Conservation (phyloP, 495 filamentous ascomycete species). For the Penicillium daleae region DNA sequence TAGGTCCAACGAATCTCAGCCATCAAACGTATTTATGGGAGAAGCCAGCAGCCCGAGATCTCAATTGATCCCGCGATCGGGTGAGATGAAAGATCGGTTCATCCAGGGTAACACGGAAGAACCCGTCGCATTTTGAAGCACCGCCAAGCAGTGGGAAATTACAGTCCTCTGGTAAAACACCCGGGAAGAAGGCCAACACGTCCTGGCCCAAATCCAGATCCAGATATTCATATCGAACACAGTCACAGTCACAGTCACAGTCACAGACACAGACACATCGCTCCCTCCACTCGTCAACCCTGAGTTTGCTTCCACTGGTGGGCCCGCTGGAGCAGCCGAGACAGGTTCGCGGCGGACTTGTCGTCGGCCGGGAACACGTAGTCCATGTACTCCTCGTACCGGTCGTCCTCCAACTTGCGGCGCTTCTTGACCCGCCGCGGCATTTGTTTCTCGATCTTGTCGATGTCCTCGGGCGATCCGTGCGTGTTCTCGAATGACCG, state of each 20-base stretch:
- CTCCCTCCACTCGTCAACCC: constrained; percentile 1
- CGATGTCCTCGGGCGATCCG: constrained; percentile 75
- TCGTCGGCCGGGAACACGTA: constrained; percentile 98
- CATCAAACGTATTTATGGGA: neutral
- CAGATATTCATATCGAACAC: neutral
- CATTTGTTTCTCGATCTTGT: constrained; percentile 90
- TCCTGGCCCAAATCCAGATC: neutral
- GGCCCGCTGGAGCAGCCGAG: constrained; percentile 81
- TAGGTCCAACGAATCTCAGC: neutral
- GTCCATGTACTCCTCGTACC: constrained; percentile 96
- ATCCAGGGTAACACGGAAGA: constrained; percentile 1
- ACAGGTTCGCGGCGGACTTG: constrained; percentile 79
- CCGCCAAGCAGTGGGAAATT: constrained; percentile 1
- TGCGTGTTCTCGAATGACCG: constrained; percentile 85
- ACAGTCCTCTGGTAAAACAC: constrained; percentile 4
- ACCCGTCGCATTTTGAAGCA: constrained; percentile 6
- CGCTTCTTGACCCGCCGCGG: constrained; percentile 92
- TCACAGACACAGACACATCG: too few species aligned
- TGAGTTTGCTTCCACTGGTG: constrained; percentile 80
- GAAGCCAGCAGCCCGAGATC: neutral
- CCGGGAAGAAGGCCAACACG: neutral
- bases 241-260: too few species aligned
- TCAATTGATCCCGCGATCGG: neutral
- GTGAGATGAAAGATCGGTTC: neutral
- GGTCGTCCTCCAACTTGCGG: constrained; percentile 90